Conservation (phyloP, 163 green algal species). For the Chloroidium sp. region DNA sequence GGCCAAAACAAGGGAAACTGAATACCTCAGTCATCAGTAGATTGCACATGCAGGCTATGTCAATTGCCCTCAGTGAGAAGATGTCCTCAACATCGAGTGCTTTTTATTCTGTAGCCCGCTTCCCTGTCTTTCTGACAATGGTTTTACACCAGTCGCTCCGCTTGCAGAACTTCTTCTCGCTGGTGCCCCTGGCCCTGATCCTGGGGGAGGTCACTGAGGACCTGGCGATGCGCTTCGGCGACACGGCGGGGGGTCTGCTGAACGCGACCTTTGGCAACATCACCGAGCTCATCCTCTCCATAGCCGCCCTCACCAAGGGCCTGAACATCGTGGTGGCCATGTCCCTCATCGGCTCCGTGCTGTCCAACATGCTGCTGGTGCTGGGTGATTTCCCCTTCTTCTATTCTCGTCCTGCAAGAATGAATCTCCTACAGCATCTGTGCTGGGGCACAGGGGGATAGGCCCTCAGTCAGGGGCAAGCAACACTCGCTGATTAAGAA, state of each 20-base stretch:
- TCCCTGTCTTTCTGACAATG: slow-evolving; percentile 20
- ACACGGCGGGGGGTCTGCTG: slow-evolving; percentile 28
- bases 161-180: slow-evolving; percentile 64
- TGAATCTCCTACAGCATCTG: no score
- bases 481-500: no score
- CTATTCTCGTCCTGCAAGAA: no score
- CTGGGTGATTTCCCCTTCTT: slow-evolving; percentile 37
- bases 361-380: slow-evolving; percentile 86
- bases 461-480: no score
- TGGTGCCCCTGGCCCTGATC: slow-evolving; percentile 73
- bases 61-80: no score
- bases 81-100: neutral
- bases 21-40: no score
- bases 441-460: no score
- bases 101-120: neutral
- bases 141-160: neutral
- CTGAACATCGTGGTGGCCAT: slow-evolving; percentile 66
- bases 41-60: no score
- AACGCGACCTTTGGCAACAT: slow-evolving; percentile 89
- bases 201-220: slow-evolving; percentile 81
- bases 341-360: slow-evolving; percentile 79
- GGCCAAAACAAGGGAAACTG: no score
- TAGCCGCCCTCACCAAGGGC: slow-evolving; percentile 58
- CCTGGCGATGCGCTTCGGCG: slow-evolving; percentile 56
- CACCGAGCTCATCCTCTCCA: slow-evolving; percentile 69